Percentiles rank a stretch among this genome's conserved stretches.
These are phyloP conservation scores for Peniophora sp. DNA, from an alignment of 1,284 basidiomycete species.

Conservation along the genomic window DNA sequence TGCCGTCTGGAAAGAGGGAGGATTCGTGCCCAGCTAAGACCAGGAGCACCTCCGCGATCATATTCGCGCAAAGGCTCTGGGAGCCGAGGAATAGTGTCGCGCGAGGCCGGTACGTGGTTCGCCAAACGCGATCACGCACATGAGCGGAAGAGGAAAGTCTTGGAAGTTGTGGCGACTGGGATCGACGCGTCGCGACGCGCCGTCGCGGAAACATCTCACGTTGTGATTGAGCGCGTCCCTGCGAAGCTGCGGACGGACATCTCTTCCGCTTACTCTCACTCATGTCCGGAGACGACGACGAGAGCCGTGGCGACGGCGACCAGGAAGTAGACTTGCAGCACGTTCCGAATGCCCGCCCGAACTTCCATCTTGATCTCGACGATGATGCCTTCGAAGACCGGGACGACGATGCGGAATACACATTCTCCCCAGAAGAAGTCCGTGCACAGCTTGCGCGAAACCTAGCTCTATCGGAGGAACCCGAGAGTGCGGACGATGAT, in stretches of 20 bases:
- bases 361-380: constrained; percentile 34
- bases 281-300: constrained; percentile 3
- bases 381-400: constrained; percentile 54
- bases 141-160: too few relatives aligned
- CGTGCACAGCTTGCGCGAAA: constrained; percentile 52
- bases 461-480: constrained; percentile 21
- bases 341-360: constrained; percentile 2
- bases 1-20: constrained; percentile 60
- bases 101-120: too few relatives aligned
- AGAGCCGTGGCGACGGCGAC: constrained; percentile 3
- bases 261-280: background rate
- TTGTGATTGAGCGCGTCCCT: too few relatives aligned
- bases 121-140: too few relatives aligned
- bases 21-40: constrained; percentile 80
- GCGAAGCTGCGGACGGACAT: too few relatives aligned
- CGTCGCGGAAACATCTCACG: too few relatives aligned
- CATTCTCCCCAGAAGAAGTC: constrained; percentile 50
- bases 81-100: background rate
- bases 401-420: constrained; percentile 37
- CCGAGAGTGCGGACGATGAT: constrained; percentile 18
- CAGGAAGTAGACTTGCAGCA: background rate
- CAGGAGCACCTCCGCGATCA: constrained; percentile 83
- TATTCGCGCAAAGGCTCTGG: constrained; percentile 16
- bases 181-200: too few relatives aligned
- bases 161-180: too few relatives aligned